Evolutionary conservation across 257 asterid species (phyloP).

Genomic region (Forsythia viridissima): DNA sequence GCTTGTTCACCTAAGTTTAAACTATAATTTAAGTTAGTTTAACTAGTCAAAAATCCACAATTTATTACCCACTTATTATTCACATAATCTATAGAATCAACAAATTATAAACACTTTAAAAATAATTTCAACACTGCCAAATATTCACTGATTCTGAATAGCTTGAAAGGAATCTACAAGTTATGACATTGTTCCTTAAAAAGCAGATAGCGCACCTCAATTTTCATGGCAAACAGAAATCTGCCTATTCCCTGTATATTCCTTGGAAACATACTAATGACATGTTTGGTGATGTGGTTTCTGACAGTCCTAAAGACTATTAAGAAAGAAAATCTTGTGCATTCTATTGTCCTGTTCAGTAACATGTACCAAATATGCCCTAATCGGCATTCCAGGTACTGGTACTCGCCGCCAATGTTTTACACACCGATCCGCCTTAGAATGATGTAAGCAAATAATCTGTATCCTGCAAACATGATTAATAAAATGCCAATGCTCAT

Average conservation of each 20-base stretch:
- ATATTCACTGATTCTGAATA: too few relatives aligned
- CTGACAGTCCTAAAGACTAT: background rate
- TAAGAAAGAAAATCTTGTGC: background rate
- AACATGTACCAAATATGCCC: background rate
- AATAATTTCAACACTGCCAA: too few relatives aligned
- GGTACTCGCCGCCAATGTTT: background rate
- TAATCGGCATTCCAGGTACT: background rate
- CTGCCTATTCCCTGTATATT: background rate
- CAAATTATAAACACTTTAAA: too few relatives aligned
- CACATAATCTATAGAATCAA: too few relatives aligned
- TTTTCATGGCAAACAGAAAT: background rate
- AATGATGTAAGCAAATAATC: conserved; percentile 49
- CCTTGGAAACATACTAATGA: background rate
- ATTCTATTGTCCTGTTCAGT: background rate
- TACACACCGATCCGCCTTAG: conserved; percentile 36
- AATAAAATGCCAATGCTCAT: conserved; percentile 34
- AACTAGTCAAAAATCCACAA: too few relatives aligned
- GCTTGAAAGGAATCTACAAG: too few relatives aligned
- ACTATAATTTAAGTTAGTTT: too few relatives aligned
- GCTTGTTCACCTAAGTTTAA: too few relatives aligned
- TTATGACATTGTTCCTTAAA: background rate
- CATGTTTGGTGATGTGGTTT: background rate
- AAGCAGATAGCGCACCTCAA: background rate
- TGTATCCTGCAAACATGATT: conserved; percentile 49
- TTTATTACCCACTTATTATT: too few relatives aligned